Evolutionary conservation across 1,284 basidiomycete genomes (phyloP), one percentile per base, ranked within the genome.

Genomic region (Ceratorhiza oryzae-sativae): DNA sequence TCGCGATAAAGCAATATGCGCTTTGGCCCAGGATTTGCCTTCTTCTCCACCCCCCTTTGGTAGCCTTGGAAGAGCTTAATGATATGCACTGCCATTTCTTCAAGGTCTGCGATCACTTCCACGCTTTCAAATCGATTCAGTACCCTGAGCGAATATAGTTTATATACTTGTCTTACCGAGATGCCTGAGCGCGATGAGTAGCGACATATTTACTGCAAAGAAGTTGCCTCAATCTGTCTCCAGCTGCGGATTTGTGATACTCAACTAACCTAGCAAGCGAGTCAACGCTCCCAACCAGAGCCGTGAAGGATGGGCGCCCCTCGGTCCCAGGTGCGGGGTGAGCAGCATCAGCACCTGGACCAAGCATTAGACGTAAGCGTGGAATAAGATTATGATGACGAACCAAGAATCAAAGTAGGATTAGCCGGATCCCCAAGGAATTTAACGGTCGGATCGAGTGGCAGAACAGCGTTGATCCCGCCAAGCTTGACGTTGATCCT

Each of bases 401-500:
- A 79, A 87, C 90, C 90, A 85, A 93, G 88, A 60, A 93, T 87
- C 23, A 93, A 85, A 0, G 90, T 90, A 0, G 90, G 91, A 75
- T 87, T 86, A 34, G 85, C 81, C 1, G 87, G 85, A 75, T 93
- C 90, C 0, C 86, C 86, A 18, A 91, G 82, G 8, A 86, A 83
- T 0, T 84, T 81, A 2, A 88, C 85, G 0, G 87, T 88, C 18
- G 83, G 81, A 0, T 87, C 83, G 67, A 71, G 58, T 1, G 51
- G 87, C 0, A 90, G 90, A 58, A 92, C 83, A 1, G 85, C 86
- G 77, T 93, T 93, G 77, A 92, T 88, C 0, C 91, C 91, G 20
- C 91, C 91, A 0, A 93, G 82, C 78, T 93, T 93, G 27, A 90
- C 91, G 76, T 93, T 93, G 75, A 93, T 84, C 78, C 90, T 92